phyloP scores from a whole-genome alignment of 2,329 filamentous ascomycete species.

The Pseudogymnoascus sp. region DNA sequence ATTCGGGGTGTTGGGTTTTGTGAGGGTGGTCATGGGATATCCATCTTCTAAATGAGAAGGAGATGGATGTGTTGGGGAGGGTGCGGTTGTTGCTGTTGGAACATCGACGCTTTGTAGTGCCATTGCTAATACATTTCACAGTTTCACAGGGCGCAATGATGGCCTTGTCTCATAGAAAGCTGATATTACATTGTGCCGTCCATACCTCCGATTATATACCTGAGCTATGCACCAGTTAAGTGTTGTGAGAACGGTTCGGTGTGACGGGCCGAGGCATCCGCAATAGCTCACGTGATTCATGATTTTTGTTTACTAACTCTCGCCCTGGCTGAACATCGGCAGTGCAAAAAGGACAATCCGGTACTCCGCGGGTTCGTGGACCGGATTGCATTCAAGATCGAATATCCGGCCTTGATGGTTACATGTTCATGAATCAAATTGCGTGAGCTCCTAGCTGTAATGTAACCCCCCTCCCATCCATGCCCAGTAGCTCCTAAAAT shows the following conservation, averaged over 20 bases:
- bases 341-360: background rate
- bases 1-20: background rate
- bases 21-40: background rate
- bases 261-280: background rate
- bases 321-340: background rate
- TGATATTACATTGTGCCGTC: background rate
- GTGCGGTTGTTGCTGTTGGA: background rate
- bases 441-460: background rate
- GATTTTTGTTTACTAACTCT: background rate
- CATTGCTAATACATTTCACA: background rate
- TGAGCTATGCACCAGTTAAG: background rate
- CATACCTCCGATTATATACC: background rate
- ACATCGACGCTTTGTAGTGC: background rate
- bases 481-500: background rate
- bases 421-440: background rate
- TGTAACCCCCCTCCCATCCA: background rate
- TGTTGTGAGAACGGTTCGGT: background rate
- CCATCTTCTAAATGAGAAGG: background rate
- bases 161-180: background rate
- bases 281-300: background rate
- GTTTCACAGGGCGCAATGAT: background rate
- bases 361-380: background rate
- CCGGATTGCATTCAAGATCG: background rate
- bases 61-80: background rate
- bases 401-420: background rate